Conservation (phyloP, 2,329 filamentous ascomycete genomes). For the Didymella keratinophila region DNA sequence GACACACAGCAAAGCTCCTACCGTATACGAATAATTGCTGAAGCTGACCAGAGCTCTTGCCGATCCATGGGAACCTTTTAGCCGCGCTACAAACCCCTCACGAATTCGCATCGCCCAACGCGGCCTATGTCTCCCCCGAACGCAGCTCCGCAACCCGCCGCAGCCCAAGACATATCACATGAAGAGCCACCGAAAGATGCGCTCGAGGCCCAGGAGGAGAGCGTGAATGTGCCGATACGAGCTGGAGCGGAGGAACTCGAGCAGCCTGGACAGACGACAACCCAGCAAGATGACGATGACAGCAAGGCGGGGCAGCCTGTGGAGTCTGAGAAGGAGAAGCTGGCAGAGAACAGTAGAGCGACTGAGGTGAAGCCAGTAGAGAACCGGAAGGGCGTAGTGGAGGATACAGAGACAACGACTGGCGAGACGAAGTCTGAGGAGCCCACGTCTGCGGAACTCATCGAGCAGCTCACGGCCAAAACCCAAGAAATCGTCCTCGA, state of each 20-base stretch:
- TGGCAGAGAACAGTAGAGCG: conserved; percentile 1
- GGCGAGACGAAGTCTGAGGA: conserved; percentile 2
- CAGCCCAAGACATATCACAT: conserved; percentile 30
- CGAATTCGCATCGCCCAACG: conserved; percentile 26
- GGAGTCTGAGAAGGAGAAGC: background rate
- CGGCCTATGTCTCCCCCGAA: conserved; percentile 49
- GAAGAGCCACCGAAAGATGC: conserved; percentile 33
- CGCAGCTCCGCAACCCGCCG: conserved; percentile 42
- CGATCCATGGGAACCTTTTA: conserved; percentile 35
- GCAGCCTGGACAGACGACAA: background rate
- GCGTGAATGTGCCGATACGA: conserved; percentile 1
- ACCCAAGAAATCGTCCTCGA: conserved; percentile 28
- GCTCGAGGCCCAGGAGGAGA: conserved; percentile 16
- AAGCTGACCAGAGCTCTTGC: conserved; percentile 16
- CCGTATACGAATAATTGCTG: conserved; percentile 4
- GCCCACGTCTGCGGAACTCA: conserved; percentile 18
- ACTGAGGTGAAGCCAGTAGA: background rate
- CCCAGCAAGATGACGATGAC: conserved; percentile 8
- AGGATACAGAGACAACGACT: background rate
- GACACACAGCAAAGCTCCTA: conserved; percentile 13
- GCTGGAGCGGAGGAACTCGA: conserved; percentile 3
- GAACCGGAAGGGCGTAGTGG: background rate
- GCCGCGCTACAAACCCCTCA: conserved; percentile 8
- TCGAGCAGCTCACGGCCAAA: conserved; percentile 31
- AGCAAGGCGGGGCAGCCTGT: conserved; percentile 35